Evolutionary conservation across 805 yeast genomes (phyloP).

Genomic region (Kuraishia capsulata): DNA sequence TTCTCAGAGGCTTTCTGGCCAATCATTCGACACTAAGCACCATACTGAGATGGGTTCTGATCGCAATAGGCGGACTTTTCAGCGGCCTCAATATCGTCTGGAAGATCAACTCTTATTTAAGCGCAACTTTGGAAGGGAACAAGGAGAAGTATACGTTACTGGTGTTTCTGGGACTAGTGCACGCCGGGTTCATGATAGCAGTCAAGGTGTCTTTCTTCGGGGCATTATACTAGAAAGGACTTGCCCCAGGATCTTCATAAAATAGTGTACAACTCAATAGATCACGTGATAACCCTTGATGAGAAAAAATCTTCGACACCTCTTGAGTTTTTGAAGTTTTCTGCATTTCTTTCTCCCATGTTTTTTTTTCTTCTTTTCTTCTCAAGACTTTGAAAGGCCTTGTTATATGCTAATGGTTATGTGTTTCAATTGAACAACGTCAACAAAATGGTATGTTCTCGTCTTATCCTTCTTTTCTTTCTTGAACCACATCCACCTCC

Average conservation of each 20-base stretch:
- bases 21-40: slow-evolving; percentile 33
- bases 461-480: no score
- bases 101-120: slow-evolving; percentile 33
- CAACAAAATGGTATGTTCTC: slow-evolving; percentile 2
- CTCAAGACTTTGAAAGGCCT: no score
- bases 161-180: slow-evolving; percentile 36
- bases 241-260: no score
- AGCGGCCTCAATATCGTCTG: slow-evolving; percentile 47
- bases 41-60: slow-evolving; percentile 54
- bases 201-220: slow-evolving; percentile 57
- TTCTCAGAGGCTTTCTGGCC: slow-evolving; percentile 46
- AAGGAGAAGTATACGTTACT: slow-evolving; percentile 24
- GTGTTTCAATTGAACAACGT: no score
- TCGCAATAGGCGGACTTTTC: slow-evolving; percentile 47
- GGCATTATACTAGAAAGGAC: neutral
- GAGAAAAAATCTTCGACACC: slow-evolving; percentile 1
- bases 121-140: slow-evolving; percentile 22
- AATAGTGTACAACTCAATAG: slow-evolving; percentile 4
- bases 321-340: neutral
- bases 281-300: no score
- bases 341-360: neutral
- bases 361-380: neutral
- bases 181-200: slow-evolving; percentile 49
- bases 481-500: neutral
- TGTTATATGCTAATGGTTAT: no score